Conservation (phyloP, 169 alveolate genomes). For the Plasmodium inui region DNA sequence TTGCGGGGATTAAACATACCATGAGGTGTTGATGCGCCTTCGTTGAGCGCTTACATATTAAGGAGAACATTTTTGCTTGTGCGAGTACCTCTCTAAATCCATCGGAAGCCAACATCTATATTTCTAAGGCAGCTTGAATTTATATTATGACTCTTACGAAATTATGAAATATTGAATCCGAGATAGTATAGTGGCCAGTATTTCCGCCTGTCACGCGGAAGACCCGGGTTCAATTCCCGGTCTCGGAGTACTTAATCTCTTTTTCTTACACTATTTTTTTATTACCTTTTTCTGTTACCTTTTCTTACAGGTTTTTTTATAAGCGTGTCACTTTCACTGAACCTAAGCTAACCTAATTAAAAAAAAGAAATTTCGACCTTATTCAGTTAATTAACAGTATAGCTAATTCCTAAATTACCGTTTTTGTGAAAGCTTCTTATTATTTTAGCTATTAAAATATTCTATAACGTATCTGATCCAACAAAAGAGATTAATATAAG, state of each 20-base stretch:
- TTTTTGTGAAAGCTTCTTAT: neutral
- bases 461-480: neutral
- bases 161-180: conserved; percentile 76
- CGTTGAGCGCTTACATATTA: neutral
- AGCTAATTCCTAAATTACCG: neutral
- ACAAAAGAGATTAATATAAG: neutral
- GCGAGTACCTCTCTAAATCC: neutral
- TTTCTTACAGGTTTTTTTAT: neutral
- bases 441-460: neutral
- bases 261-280: neutral
- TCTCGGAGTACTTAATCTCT: conserved; percentile 80
- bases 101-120: neutral
- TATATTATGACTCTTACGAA: neutral
- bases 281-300: neutral
- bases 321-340: neutral
- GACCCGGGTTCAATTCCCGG: conserved; percentile 93
- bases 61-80: neutral
- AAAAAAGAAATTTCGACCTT: neutral
- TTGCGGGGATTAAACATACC: neutral
- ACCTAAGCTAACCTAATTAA: neutral
- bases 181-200: conserved; percentile 90
- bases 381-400: neutral
- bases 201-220: conserved; percentile 93
- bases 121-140: neutral
- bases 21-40: neutral